Evolutionary conservation across 176 grass and related monocot species (phyloP).

Genomic region (Alloteropsis semialata): DNA sequence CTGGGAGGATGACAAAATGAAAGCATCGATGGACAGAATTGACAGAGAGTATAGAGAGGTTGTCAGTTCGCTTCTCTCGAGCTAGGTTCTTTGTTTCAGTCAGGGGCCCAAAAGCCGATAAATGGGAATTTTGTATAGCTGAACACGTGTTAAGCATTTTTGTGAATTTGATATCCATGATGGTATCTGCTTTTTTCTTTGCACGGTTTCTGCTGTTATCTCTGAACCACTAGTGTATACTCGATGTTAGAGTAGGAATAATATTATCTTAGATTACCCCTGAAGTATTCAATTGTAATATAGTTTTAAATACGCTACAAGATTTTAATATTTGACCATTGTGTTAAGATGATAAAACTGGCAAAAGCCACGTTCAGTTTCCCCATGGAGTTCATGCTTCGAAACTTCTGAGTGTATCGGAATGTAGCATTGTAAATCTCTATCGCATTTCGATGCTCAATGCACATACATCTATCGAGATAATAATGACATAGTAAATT

Average conservation of each 20-base stretch:
- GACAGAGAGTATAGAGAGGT: background rate
- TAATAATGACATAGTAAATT: too few relatives aligned
- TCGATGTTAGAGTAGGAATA: constrained; percentile 15
- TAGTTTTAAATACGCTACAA: too few relatives aligned
- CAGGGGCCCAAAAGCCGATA: background rate
- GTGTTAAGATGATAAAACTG: background rate
- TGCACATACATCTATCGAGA: too few relatives aligned
- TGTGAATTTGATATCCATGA: background rate
- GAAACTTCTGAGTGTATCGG: too few relatives aligned
- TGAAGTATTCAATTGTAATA: background rate
- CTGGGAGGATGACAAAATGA: background rate
- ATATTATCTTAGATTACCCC: background rate
- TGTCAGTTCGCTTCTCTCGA: background rate
- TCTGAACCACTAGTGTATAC: background rate
- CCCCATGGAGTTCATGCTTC: too few relatives aligned
- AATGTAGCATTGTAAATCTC: background rate
- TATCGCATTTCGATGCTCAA: background rate
- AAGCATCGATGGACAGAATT: background rate
- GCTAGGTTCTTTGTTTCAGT: background rate
- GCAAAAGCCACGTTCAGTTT: too few relatives aligned
- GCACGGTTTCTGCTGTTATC: background rate
- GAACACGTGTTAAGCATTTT: background rate
- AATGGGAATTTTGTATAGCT: constrained; percentile 19
- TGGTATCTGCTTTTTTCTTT: background rate
- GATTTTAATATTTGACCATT: too few relatives aligned